Percentiles rank a stretch among this genome's conserved stretches.
Evolutionary conservation across 2,329 filamentous ascomycete genomes (phyloP).

Genomic region (Lasiodiplodia sp.): DNA sequence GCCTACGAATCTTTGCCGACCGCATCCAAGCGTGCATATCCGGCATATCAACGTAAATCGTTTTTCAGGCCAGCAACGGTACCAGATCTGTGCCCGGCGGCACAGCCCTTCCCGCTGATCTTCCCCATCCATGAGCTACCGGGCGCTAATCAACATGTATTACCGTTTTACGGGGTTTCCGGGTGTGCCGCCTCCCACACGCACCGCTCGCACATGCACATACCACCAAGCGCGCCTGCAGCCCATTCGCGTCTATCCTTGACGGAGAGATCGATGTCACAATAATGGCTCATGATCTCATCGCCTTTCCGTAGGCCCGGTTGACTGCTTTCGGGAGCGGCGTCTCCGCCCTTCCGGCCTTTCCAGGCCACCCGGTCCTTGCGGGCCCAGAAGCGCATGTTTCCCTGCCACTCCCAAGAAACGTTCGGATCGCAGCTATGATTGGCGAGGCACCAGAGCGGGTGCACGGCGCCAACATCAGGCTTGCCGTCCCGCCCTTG

Average conservation of each 20-base stretch:
- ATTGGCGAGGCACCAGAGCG: constrained; percentile 95
- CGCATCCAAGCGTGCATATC: not conserved
- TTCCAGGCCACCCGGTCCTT: constrained; percentile 63
- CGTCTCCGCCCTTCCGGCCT: constrained; percentile 29
- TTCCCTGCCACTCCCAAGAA: constrained; percentile 88
- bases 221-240: constrained; percentile 82
- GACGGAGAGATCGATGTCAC: constrained; percentile 80
- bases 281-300: constrained; percentile 94
- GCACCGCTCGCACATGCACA: constrained; percentile 87
- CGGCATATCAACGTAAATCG: not conserved
- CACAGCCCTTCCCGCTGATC: not conserved
- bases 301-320: constrained; percentile 77
- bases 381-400: constrained; percentile 73
- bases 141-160: not conserved
- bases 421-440: constrained; percentile 97
- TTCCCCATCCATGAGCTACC: not conserved
- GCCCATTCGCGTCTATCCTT: constrained; percentile 89
- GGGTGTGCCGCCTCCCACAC: constrained; percentile 63
- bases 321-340: constrained; percentile 31
- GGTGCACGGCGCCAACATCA: constrained; percentile 91
- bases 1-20: not conserved
- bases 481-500: constrained; percentile 76
- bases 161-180: not conserved
- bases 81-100: not conserved
- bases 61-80: not conserved